These are phyloP conservation scores for Calocera cornea DNA, from an alignment of 768 basidiomycete genomes.

Conservation along the genomic window DNA sequence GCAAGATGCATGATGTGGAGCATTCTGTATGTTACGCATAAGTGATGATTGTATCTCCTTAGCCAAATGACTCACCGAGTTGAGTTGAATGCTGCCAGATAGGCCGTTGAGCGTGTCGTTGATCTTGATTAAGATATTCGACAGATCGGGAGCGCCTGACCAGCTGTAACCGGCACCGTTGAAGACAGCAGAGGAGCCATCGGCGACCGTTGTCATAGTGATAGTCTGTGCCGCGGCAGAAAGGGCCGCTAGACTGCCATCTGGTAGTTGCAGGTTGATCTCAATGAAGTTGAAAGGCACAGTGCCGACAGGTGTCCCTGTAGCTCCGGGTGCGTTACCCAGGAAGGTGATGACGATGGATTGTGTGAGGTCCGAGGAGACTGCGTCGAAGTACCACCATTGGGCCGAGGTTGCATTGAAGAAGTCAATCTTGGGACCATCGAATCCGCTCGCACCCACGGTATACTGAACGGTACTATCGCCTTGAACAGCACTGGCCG, in stretches of 20 bases:
- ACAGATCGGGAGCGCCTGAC: background rate
- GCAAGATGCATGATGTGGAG: background rate
- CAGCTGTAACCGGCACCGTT: background rate
- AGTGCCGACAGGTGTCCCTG: background rate
- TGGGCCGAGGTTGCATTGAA: background rate
- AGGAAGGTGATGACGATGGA: background rate
- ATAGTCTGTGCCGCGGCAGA: background rate
- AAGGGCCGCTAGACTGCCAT: background rate
- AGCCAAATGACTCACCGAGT: background rate
- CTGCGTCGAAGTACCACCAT: slow-evolving; percentile 3
- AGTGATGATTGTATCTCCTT: no score
- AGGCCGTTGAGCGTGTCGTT: background rate
- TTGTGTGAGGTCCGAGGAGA: background rate
- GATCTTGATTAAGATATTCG: background rate
- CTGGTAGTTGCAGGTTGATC: background rate
- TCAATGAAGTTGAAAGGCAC: background rate
- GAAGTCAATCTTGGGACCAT: background rate
- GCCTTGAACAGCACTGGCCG: background rate
- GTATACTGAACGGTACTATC: background rate
- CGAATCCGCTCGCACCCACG: background rate
- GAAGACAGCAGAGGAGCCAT: background rate
- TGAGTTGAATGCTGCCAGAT: background rate
- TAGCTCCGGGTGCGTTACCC: background rate
- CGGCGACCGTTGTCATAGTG: background rate
- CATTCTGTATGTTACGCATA: background rate